Conservation (phyloP, 2,329 filamentous ascomycete species). For the Ophiostoma triangulosporum region DNA sequence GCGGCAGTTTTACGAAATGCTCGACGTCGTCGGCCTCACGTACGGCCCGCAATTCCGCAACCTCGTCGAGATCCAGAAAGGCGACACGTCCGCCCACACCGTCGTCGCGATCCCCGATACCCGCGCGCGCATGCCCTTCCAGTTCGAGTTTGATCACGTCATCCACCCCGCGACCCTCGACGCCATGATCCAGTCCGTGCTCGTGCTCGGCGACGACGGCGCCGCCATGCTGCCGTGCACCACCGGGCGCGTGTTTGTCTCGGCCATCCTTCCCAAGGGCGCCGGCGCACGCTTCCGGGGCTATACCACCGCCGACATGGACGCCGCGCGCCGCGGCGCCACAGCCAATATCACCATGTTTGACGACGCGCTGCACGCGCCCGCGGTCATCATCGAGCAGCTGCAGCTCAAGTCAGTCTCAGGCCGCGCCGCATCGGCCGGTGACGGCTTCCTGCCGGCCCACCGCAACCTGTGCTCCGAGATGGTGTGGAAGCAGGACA, state of each 20-base stretch:
- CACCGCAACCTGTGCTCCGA: slow-evolving; percentile 36
- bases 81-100: slow-evolving; percentile 18
- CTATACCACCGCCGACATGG: slow-evolving; percentile 25
- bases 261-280: slow-evolving; percentile 23
- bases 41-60: slow-evolving; percentile 39
- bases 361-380: slow-evolving; percentile 19
- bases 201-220: slow-evolving; percentile 27
- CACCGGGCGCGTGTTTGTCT: slow-evolving; percentile 33
- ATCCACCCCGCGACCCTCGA: slow-evolving; percentile 47
- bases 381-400: slow-evolving; percentile 31
- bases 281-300: slow-evolving; percentile 26
- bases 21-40: slow-evolving; percentile 37
- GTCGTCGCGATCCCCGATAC: slow-evolving; percentile 34
- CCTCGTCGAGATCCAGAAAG: slow-evolving; percentile 19
- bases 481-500: slow-evolving; percentile 33
- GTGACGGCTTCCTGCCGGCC: slow-evolving; percentile 30
- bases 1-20: slow-evolving; percentile 35
- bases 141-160: slow-evolving; percentile 39
- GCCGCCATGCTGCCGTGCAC: slow-evolving; percentile 35
- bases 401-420: slow-evolving; percentile 29
- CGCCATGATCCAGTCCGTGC: slow-evolving; percentile 38
- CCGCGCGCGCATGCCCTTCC: slow-evolving; percentile 35
- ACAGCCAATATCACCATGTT: slow-evolving; percentile 31
- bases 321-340: slow-evolving; percentile 25
- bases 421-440: slow-evolving; percentile 13